These are phyloP conservation scores for Telopea speciosissima DNA, from an alignment of 177 flowering plant genomes.

Conservation along the genomic window DNA sequence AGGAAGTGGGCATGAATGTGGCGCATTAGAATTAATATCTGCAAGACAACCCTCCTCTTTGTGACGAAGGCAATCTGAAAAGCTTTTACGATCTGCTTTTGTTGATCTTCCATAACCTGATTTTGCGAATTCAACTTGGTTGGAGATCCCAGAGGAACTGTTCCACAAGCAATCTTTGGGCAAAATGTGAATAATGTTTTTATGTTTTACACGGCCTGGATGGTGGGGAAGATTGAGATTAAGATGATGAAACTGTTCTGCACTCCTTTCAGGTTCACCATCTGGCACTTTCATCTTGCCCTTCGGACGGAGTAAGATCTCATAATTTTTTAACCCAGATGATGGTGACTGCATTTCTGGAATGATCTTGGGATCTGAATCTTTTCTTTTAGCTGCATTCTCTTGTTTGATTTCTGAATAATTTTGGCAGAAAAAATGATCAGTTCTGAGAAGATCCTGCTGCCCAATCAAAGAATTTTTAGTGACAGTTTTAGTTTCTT, in stretches of 20 bases:
- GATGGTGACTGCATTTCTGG: slow-evolving; percentile 9
- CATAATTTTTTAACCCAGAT: slow-evolving; percentile 13
- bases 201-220: slow-evolving; percentile 16
- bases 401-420: slow-evolving; percentile 14
- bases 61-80: slow-evolving; percentile 31
- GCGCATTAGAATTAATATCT: slow-evolving; percentile 27
- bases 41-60: slow-evolving; percentile 14
- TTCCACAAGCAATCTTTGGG: slow-evolving; percentile 25
- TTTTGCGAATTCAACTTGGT: slow-evolving; percentile 20
- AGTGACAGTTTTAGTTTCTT: slow-evolving; percentile 19
- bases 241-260: slow-evolving; percentile 17
- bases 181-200: slow-evolving; percentile 34
- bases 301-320: slow-evolving; percentile 12
- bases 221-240: slow-evolving; percentile 18
- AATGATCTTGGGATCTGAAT: slow-evolving; percentile 13
- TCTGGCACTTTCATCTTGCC: slow-evolving; percentile 17
- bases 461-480: slow-evolving; percentile 14
- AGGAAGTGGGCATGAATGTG: slow-evolving; percentile 52
- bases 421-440: slow-evolving; percentile 14
- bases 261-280: slow-evolving; percentile 16
- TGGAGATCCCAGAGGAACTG: slow-evolving; percentile 17
- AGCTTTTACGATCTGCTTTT: slow-evolving; percentile 21
- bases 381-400: slow-evolving; percentile 17
- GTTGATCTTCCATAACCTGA: slow-evolving; percentile 16
- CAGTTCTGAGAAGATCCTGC: slow-evolving; percentile 10